phyloP scores from a whole-genome alignment of 345 rosid species.

The Eucalyptus regnans region DNA sequence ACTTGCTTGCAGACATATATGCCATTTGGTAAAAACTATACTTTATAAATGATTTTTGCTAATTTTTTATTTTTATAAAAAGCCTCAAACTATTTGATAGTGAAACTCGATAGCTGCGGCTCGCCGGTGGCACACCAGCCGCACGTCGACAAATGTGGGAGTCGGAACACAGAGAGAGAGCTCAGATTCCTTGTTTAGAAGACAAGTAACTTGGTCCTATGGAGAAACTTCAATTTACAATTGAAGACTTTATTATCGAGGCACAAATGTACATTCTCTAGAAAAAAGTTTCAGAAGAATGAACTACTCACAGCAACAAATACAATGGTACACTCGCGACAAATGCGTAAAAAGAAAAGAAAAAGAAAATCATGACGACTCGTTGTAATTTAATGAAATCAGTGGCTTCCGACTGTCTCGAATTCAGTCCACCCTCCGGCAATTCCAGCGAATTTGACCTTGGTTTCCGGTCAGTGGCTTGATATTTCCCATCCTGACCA shows the following conservation, averaged over 20 bases:
- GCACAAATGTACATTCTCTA: background rate
- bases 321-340: background rate
- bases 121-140: background rate
- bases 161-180: background rate
- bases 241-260: background rate
- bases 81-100: background rate
- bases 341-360: background rate
- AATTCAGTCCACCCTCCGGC: slow-evolving; percentile 2
- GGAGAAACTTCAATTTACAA: background rate
- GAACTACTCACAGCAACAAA: background rate
- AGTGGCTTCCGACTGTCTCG: background rate
- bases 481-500: slow-evolving; percentile 49
- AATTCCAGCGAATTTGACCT: slow-evolving; percentile 36
- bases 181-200: background rate
- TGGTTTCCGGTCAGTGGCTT: slow-evolving; percentile 19
- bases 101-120: background rate
- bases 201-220: background rate
- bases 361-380: background rate
- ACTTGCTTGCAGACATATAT: background rate
- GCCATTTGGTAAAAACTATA: background rate
- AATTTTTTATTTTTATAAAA: too few relatives aligned
- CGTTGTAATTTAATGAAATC: background rate
- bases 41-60: background rate
- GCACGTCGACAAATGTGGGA: background rate
- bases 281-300: background rate